These are phyloP conservation scores for Rubia balearica DNA, from an alignment of 305 asterid genomes.

Conservation along the genomic window DNA sequence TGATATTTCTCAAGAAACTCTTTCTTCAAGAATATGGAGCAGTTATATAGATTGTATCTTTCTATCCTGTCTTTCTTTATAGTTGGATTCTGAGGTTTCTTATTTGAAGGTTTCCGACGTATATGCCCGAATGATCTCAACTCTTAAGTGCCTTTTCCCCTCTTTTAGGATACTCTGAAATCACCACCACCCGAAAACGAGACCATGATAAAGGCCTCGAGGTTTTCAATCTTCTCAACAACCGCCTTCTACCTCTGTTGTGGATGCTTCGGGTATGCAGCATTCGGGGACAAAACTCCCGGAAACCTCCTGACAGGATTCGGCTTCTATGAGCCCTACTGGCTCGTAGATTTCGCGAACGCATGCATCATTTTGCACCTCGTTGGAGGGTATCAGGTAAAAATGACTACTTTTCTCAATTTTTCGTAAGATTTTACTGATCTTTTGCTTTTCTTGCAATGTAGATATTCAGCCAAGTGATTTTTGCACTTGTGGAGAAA, in stretches of 20 bases:
- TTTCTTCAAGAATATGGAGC: neutral
- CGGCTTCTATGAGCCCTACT: slow-evolving; percentile 51
- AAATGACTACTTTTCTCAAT: neutral
- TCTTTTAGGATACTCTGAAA: slow-evolving; percentile 57
- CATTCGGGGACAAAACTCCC: slow-evolving; percentile 65
- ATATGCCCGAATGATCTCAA: neutral
- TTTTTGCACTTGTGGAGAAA: slow-evolving; percentile 22
- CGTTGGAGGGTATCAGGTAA: slow-evolving; percentile 74
- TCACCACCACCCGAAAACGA: slow-evolving; percentile 60
- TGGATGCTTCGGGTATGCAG: slow-evolving; percentile 73
- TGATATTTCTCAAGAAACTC: slow-evolving; percentile 6
- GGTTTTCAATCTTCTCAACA: slow-evolving; percentile 39
- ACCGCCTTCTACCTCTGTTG: slow-evolving; percentile 60
- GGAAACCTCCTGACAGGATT: slow-evolving; percentile 67
- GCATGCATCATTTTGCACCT: slow-evolving; percentile 59
- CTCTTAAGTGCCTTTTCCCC: neutral
- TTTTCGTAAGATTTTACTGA: neutral
- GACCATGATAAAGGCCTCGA: slow-evolving; percentile 65
- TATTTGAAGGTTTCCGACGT: neutral
- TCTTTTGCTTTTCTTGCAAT: neutral
- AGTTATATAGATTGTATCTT: neutral
- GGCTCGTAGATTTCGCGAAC: slow-evolving; percentile 63
- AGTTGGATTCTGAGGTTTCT: no score
- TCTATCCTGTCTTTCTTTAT: no score
- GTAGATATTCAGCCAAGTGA: slow-evolving; percentile 26